Percentiles rank a stretch among this genome's conserved stretches.
Conservation (phyloP, 1,139 yeast species). For the Yamadazyma triangularis region DNA sequence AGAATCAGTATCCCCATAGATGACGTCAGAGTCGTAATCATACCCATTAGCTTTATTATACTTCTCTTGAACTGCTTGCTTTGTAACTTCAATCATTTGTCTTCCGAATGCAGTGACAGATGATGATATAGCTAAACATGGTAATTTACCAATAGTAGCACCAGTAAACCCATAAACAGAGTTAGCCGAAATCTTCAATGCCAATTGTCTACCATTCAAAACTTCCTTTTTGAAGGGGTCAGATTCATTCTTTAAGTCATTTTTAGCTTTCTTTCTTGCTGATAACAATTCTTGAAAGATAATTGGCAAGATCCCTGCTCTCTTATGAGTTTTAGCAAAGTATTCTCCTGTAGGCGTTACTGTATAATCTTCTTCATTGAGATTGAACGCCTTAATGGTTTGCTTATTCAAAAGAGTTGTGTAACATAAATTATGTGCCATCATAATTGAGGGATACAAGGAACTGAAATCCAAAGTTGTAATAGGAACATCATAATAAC, state of each 20-base stretch:
- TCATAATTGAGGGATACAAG: constrained; percentile 97
- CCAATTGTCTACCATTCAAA: constrained; percentile 94
- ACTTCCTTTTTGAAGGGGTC: constrained; percentile 95
- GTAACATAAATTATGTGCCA: constrained; percentile 98
- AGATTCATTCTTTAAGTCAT: constrained; percentile 83
- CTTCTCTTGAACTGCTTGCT: constrained; percentile 74
- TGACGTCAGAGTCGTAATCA: constrained; percentile 79
- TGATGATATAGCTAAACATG: constrained; percentile 94
- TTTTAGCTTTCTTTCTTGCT: constrained; percentile 92
- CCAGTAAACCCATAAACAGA: constrained; percentile 99
- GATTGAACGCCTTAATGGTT: constrained; percentile 60
- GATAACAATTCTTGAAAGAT: constrained; percentile 81
- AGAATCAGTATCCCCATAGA: constrained; percentile 98
- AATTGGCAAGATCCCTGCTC: constrained; percentile 88
- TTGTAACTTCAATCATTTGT: constrained; percentile 92
- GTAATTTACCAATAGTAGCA: constrained; percentile 95
- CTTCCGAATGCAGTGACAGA: constrained; percentile 96
- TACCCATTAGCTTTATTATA: constrained; percentile 80
- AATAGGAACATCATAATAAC: constrained; percentile 94
- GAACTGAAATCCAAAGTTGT: constrained; percentile 98
- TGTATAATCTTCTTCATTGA: constrained; percentile 75
- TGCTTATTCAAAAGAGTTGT: constrained; percentile 75
- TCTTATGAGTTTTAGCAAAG: constrained; percentile 67
- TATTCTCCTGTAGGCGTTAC: constrained; percentile 89
- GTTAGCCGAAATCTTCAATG: constrained; percentile 93